phyloP scores from a whole-genome alignment of 2,329 filamentous ascomycete genomes.

The Pestalotiopsis sp. region DNA sequence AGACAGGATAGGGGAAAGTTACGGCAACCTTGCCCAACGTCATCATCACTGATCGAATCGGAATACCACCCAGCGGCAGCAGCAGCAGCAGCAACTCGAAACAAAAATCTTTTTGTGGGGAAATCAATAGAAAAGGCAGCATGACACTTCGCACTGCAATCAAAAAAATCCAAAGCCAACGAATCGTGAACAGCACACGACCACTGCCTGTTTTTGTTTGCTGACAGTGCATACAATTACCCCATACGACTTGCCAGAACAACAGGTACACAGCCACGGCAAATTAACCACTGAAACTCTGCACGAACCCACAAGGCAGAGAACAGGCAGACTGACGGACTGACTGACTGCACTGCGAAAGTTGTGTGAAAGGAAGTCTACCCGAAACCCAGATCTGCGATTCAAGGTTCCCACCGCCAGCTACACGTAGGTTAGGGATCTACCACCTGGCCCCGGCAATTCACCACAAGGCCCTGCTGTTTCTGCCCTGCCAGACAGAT shows the following conservation, averaged over 20 bases:
- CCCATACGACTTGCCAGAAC: too few species aligned
- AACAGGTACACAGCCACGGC: background rate
- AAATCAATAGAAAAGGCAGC: background rate
- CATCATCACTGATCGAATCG: background rate
- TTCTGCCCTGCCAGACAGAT: background rate
- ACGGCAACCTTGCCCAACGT: background rate
- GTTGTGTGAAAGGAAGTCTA: background rate
- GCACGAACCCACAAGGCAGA: background rate
- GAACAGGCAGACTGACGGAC: background rate
- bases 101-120: background rate
- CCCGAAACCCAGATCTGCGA: background rate
- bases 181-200: background rate
- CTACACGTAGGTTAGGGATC: background rate
- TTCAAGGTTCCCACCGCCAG: background rate
- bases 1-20: background rate
- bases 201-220: background rate
- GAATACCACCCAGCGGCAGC: too few species aligned
- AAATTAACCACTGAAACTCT: background rate
- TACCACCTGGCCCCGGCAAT: background rate
- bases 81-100: background rate
- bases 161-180: background rate
- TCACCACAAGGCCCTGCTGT: background rate
- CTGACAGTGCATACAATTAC: background rate
- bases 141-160: background rate
- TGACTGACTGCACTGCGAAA: too few species aligned